Conservation (phyloP, 345 rosid species). For the Populus euphratica region DNA sequence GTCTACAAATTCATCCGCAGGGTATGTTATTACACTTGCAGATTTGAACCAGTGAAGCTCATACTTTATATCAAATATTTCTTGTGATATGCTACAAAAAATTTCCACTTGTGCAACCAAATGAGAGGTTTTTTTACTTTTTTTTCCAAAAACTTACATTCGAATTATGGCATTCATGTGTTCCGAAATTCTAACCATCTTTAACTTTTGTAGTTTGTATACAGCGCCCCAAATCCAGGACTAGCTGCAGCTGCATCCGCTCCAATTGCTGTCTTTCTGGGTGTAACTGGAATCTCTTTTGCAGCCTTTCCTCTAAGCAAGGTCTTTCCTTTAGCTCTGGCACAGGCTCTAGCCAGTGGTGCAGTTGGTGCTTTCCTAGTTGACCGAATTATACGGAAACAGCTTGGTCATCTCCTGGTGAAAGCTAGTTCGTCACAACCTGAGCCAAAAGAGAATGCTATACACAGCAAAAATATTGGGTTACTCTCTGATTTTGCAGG, state of each 20-base stretch:
- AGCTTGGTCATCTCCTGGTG: conserved; percentile 82
- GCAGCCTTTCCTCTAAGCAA: conserved; percentile 86
- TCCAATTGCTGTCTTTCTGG: conserved; percentile 69
- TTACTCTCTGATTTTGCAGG: conserved; percentile 90
- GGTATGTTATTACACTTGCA: conserved; percentile 45
- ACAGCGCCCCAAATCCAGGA: conserved; percentile 95
- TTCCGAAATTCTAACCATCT: conserved; percentile 5
- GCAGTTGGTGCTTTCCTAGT: conserved; percentile 75
- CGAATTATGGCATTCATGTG: not conserved
- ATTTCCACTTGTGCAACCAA: not conserved
- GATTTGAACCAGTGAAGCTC: not conserved
- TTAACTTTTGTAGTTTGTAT: conserved; percentile 62
- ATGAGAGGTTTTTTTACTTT: not conserved
- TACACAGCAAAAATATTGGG: conserved; percentile 48
- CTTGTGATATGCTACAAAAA: not conserved
- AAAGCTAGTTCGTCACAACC: conserved; percentile 40
- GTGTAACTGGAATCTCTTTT: conserved; percentile 79
- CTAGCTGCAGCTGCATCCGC: conserved; percentile 89
- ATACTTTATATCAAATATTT: not conserved
- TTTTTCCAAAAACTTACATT: not conserved
- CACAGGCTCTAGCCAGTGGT: conserved; percentile 79
- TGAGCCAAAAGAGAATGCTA: conserved; percentile 31
- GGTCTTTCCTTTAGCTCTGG: conserved; percentile 47
- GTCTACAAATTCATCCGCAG: conserved; percentile 97
- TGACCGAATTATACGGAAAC: conserved; percentile 53